Percentiles rank a stretch among this genome's conserved stretches.
These are phyloP conservation scores for Pyrenula massariospora DNA, from an alignment of 495 filamentous ascomycete genomes.

Conservation along the genomic window DNA sequence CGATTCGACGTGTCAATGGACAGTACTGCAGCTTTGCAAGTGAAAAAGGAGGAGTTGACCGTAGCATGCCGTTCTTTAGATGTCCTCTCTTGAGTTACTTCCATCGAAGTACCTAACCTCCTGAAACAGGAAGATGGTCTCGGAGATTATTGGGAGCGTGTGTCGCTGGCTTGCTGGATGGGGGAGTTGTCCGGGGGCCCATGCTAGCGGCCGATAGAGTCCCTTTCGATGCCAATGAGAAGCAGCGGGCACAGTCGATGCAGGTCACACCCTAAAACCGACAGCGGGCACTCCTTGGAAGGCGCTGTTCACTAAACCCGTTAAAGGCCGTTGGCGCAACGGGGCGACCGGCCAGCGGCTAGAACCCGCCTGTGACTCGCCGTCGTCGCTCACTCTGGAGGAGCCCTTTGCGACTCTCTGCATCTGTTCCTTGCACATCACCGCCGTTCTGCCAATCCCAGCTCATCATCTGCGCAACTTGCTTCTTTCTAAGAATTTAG, in stretches of 20 bases:
- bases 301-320: neutral
- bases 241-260: too few species aligned
- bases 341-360: neutral
- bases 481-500: neutral
- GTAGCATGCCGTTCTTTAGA: too few species aligned
- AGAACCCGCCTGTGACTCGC: neutral
- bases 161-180: too few species aligned
- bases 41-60: too few species aligned
- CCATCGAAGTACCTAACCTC: too few species aligned
- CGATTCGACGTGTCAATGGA: too few species aligned
- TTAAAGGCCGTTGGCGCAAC: neutral
- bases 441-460: neutral
- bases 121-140: too few species aligned
- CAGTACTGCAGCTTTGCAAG: too few species aligned
- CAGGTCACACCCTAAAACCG: too few species aligned
- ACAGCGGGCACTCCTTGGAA: neutral
- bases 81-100: too few species aligned
- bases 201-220: neutral
- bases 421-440: neutral
- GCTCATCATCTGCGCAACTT: neutral
- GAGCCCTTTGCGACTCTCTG: neutral
- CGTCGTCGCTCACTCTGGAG: neutral
- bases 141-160: too few species aligned
- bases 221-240: neutral
- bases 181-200: too few species aligned